Conservation (phyloP, 75 land plant genomes). For the Isoetes taiwanensis region DNA sequence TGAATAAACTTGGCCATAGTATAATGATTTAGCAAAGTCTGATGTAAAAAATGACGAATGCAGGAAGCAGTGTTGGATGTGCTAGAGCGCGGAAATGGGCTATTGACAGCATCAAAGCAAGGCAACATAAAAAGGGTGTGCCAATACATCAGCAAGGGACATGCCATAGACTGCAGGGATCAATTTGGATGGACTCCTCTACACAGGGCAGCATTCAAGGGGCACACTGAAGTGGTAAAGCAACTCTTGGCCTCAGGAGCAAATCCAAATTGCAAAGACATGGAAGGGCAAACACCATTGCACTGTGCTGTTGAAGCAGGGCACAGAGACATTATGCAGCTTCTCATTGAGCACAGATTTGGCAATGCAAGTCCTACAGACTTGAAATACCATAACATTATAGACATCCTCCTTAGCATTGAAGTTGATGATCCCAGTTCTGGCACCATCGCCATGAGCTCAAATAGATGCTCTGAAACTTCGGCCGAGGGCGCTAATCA, state of each 20-base stretch:
- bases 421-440: too few relatives aligned
- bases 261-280: conserved; percentile 25
- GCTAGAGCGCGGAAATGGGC: conserved; percentile 28
- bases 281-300: conserved; percentile 52
- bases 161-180: conserved; percentile 22
- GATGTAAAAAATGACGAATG: too few relatives aligned
- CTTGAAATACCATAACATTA: too few relatives aligned
- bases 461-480: too few relatives aligned
- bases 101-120: conserved; percentile 39
- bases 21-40: too few relatives aligned
- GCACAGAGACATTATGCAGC: conserved; percentile 28
- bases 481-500: too few relatives aligned
- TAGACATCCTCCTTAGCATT: too few relatives aligned
- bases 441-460: too few relatives aligned
- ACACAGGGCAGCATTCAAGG: conserved; percentile 61
- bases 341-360: too few relatives aligned
- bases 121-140: conserved; percentile 37
- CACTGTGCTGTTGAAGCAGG: conserved; percentile 67
- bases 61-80: conserved; percentile 30
- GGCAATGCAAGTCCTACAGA: too few relatives aligned
- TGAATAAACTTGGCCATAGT: too few relatives aligned
- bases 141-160: conserved; percentile 26
- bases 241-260: conserved; percentile 30
- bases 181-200: conserved; percentile 62
- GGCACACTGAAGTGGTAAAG: conserved; percentile 24